Evolutionary conservation across 257 asterid genomes (phyloP).

Genomic region (Eucommia ulmoides): DNA sequence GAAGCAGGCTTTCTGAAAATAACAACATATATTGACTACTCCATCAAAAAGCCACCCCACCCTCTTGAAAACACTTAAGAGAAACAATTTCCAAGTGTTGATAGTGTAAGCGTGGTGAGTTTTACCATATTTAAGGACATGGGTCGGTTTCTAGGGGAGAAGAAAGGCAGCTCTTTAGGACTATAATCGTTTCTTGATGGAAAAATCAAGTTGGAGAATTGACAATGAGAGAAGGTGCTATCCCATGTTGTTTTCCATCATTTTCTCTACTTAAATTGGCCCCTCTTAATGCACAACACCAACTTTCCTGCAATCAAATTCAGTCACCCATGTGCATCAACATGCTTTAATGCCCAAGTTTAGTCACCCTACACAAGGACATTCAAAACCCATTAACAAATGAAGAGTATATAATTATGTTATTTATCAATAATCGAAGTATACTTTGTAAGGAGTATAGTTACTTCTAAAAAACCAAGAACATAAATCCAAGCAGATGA

Average conservation of each 20-base stretch:
- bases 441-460: too few species aligned
- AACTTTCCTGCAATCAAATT: not conserved
- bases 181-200: constrained; percentile 24
- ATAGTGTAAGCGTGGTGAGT: constrained; percentile 18
- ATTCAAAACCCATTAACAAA: too few species aligned
- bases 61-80: constrained; percentile 18
- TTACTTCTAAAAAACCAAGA: not conserved
- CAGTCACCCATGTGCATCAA: not conserved
- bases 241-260: not conserved
- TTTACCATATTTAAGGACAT: constrained; percentile 13
- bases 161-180: constrained; percentile 13
- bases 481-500: not conserved
- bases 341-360: not conserved
- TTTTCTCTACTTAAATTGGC: not conserved
- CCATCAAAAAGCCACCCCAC: constrained; percentile 9
- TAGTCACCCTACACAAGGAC: too few species aligned
- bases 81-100: too few species aligned
- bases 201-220: constrained; percentile 6
- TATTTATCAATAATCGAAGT: too few species aligned
- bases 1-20: constrained; percentile 24
- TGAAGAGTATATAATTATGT: too few species aligned
- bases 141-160: constrained; percentile 10
- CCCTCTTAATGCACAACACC: not conserved
- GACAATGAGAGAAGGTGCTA: not conserved
- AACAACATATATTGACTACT: constrained; percentile 14